Evolutionary conservation across 2,329 filamentous ascomycete species (phyloP).

Genomic region (Aureobasidium uvarum): DNA sequence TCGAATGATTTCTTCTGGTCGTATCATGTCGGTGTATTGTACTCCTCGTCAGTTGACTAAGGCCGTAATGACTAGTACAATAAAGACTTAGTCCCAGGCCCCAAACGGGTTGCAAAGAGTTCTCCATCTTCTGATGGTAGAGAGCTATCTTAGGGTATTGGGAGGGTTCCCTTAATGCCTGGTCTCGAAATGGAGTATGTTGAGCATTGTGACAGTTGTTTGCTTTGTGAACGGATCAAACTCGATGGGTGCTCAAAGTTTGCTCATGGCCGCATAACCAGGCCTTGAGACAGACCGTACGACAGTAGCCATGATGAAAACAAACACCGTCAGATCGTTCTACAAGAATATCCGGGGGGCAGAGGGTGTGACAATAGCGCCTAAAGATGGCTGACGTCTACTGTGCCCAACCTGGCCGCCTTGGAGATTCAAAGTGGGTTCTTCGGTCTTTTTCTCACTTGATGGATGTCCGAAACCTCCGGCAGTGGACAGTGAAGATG

Average conservation of each 20-base stretch:
- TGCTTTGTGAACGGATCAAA: no score
- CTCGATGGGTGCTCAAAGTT: neutral
- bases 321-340: neutral
- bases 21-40: no score
- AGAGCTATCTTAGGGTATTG: neutral
- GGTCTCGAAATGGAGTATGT: neutral
- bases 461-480: conserved; percentile 8
- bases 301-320: neutral
- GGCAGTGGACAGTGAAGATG: conserved; percentile 1
- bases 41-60: no score
- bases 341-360: neutral
- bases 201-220: neutral
- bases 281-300: neutral
- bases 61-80: no score
- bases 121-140: neutral
- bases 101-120: no score
- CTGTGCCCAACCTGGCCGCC: neutral
- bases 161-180: neutral
- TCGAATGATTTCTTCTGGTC: no score
- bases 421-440: conserved; percentile 1
- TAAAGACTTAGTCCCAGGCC: no score
- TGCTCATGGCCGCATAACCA: neutral
- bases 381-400: neutral
- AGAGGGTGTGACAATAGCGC: neutral
- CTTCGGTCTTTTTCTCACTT: neutral